These are phyloP conservation scores for Fusarium fujikuroi DNA, from an alignment of 2,329 filamentous ascomycete genomes.

Conservation along the genomic window DNA sequence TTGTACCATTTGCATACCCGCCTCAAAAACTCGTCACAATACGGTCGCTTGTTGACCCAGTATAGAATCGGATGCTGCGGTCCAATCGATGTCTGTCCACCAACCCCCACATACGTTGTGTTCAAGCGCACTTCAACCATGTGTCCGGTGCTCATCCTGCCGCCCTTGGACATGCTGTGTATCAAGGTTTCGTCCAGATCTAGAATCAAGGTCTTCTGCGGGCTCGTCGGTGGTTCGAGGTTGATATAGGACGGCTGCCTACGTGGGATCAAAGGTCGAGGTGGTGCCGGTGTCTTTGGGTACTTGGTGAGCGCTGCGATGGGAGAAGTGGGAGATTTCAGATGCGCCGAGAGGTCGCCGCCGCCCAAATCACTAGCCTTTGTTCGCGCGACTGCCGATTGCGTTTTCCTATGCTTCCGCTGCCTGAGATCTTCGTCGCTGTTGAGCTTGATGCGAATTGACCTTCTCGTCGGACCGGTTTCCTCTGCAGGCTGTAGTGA, in stretches of 20 bases:
- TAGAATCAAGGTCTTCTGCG: slow-evolving; percentile 92
- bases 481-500: slow-evolving; percentile 71
- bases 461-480: slow-evolving; percentile 73
- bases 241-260: slow-evolving; percentile 89
- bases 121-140: slow-evolving; percentile 98
- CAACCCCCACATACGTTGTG: slow-evolving; percentile 73
- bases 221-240: slow-evolving; percentile 63
- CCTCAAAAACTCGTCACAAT: slow-evolving; percentile 95
- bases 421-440: slow-evolving; percentile 80
- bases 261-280: slow-evolving; percentile 87
- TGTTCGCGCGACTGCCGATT: slow-evolving; percentile 58
- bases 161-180: slow-evolving; percentile 97
- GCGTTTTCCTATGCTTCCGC: slow-evolving; percentile 74
- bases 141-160: slow-evolving; percentile 93
- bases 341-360: slow-evolving; percentile 74
- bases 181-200: slow-evolving; percentile 98
- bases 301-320: slow-evolving; percentile 84
- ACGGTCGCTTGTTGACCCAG: slow-evolving; percentile 97
- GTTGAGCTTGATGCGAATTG: slow-evolving; percentile 90
- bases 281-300: slow-evolving; percentile 87
- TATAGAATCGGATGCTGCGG: slow-evolving; percentile 93
- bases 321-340: slow-evolving; percentile 94
- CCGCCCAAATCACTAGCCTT: slow-evolving; percentile 53
- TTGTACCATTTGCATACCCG: slow-evolving; percentile 98
- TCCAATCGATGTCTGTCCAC: slow-evolving; percentile 72